A percentile compares a stretch with the other conserved stretches of the same genome.
These are phyloP conservation scores for Lodderomyces jiufengensis DNA, from an alignment of 1,139 yeast species.

Conservation along the genomic window DNA sequence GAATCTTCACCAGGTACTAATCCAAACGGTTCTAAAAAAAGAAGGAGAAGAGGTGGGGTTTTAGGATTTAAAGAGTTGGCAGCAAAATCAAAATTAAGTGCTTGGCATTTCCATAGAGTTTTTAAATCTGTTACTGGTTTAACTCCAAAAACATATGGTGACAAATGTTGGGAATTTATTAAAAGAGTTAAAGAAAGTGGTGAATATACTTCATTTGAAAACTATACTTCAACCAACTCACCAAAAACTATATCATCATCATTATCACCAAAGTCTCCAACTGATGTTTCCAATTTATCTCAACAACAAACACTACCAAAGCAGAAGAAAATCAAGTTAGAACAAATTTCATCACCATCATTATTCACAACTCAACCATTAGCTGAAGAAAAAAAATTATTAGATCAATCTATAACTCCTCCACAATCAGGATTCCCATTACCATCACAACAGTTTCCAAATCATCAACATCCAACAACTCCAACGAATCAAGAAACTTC, in stretches of 20 bases:
- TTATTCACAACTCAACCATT: constrained; percentile 5
- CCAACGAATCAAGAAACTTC: constrained; percentile 10
- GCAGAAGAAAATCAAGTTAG: constrained; percentile 7
- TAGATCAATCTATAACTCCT: constrained; percentile 3
- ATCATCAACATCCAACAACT: constrained; percentile 15
- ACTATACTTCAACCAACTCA: constrained; percentile 8
- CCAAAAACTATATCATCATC: constrained; percentile 6
- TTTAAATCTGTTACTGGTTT: constrained; percentile 81
- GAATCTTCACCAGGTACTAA: constrained; percentile 13
- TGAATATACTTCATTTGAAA: constrained; percentile 14
- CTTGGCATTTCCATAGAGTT: constrained; percentile 95
- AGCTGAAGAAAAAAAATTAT: constrained; percentile 3
- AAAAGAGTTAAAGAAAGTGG: constrained; percentile 30
- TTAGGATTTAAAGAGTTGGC: constrained; percentile 87
- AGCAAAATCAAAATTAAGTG: constrained; percentile 74
- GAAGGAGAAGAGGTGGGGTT: constrained; percentile 78
- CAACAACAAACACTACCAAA: background rate
- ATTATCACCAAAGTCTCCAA: constrained; percentile 1
- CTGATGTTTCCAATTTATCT: background rate
- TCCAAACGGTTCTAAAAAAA: constrained; percentile 33
- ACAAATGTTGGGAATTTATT: constrained; percentile 74
- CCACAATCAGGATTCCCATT: constrained; percentile 2
- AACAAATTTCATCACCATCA: constrained; percentile 3
- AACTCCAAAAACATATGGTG: constrained; percentile 88
- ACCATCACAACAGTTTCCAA: constrained; percentile 5